These are phyloP conservation scores for Aspergillus cavernicola DNA, from an alignment of 495 filamentous ascomycete genomes.

Conservation along the genomic window DNA sequence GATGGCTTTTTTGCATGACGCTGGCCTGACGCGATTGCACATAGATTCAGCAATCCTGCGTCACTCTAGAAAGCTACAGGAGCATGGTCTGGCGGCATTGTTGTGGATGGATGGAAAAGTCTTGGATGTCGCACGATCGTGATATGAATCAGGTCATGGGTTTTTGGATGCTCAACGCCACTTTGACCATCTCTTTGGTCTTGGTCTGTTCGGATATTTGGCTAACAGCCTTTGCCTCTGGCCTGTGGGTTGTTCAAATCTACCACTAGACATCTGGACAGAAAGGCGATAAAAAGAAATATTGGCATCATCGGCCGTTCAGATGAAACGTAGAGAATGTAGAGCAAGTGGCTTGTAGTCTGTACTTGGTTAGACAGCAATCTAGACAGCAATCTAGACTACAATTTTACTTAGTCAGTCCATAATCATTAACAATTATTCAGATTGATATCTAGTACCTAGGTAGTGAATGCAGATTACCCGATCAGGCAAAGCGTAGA, in stretches of 20 bases:
- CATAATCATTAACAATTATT: background rate
- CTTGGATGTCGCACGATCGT: constrained; percentile 17
- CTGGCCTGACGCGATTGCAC: constrained; percentile 17
- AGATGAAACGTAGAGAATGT: background rate
- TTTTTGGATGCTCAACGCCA: constrained; percentile 13
- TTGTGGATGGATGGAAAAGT: constrained; percentile 20
- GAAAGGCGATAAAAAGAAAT: background rate
- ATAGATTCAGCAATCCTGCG: constrained; percentile 24
- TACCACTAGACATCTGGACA: background rate
- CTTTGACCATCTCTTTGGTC: background rate
- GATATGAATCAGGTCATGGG: constrained; percentile 11
- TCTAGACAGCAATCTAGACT: too few relatives aligned
- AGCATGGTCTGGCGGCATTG: constrained; percentile 15
- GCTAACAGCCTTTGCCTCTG: background rate
- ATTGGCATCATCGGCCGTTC: background rate
- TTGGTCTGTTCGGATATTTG: background rate
- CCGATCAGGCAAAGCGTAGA: constrained; percentile 36
- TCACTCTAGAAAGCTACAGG: constrained; percentile 25
- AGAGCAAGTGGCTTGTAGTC: too few relatives aligned
- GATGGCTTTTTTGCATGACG: constrained; percentile 21
- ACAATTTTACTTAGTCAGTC: too few relatives aligned
- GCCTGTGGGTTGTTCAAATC: constrained; percentile 1
- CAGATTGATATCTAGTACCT: background rate
- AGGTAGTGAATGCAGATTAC: constrained; percentile 8
- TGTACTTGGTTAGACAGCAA: too few relatives aligned